phyloP scores from a whole-genome alignment of 768 basidiomycete species.

The Dioszegia aurantiaca region DNA sequence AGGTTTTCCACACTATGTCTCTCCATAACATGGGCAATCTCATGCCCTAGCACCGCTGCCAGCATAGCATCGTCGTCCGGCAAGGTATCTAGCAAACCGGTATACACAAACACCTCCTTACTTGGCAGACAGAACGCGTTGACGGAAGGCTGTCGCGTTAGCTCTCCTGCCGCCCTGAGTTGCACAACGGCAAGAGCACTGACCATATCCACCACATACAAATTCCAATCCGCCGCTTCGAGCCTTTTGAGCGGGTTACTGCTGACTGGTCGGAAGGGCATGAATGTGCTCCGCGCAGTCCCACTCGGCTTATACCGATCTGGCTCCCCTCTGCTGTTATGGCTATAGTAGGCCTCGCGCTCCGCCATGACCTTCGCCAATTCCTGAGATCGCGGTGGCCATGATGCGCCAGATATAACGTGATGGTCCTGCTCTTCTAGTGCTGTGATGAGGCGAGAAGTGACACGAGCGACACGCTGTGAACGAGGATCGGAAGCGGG shows the following conservation, averaged over 20 bases:
- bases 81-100: constrained; percentile 54
- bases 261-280: constrained; percentile 53
- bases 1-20: constrained; percentile 57
- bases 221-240: constrained; percentile 53
- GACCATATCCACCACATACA: constrained; percentile 55
- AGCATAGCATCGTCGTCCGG: constrained; percentile 55
- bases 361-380: constrained; percentile 43
- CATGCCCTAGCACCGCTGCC: constrained; percentile 55
- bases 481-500: constrained; percentile 50
- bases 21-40: constrained; percentile 54
- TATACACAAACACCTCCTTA: constrained; percentile 56
- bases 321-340: constrained; percentile 6
- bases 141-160: constrained; percentile 49
- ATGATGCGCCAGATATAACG: constrained; percentile 47
- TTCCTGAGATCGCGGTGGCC: constrained; percentile 46
- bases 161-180: neutral
- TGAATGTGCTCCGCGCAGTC: constrained; percentile 41
- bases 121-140: constrained; percentile 56
- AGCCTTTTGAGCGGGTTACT: constrained; percentile 55
- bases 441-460: constrained; percentile 52
- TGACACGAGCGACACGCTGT: constrained; percentile 50
- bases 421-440: constrained; percentile 50
- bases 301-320: constrained; percentile 31
- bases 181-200: constrained; percentile 16
- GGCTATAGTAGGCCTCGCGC: constrained; percentile 28